Base-by-base conservation (phyloP, 1,284 basidiomycete species). In the Microbotryum saponariae region DNA sequence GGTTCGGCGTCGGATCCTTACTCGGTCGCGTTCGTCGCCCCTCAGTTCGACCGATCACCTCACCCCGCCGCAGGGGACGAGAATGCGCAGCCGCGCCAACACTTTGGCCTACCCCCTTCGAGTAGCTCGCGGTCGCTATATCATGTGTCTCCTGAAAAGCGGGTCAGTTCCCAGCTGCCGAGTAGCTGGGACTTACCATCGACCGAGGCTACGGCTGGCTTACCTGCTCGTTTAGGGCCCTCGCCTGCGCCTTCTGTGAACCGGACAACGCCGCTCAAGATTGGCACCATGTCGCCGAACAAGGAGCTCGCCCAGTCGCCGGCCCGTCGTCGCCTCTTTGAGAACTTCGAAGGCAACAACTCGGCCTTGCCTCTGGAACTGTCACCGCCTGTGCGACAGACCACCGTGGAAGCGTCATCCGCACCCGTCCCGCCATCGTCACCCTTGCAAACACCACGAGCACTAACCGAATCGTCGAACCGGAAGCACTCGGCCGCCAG, bases 11-110 rank as follows among this genome's bases (percentile, higher is more conserved):
- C n/a, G 46, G 42, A 66, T 29, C 65, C 62, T 14, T 66, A 59
- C 59, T 66, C 65, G 54, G 59, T 61, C 6, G 29, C 59, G 21
- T 63, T 66, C 51, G 49, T 56, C 6, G 31, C 52, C 21, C 61
- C 58, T 16, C 37, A 55, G 2, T 58, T 55, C 49, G 33, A 31
- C n/a, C 25, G 51, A 33, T 53, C n/a, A 18, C 33, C 20, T 27
- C 21, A 16, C 21, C 10, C 21, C 27, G 21, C 21, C 21, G 16
- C 21, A 9, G 23, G 16, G 29, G 6, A 27, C 20, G 33, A 47
- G 29, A 23, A 42, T 20, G n/a, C 20, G 46, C 46, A 53, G 45
- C 21, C 37, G 37, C 37, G 37, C 37, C 37, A 42, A 42, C 14
- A 42, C 14, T 42, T 42, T 42, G 14, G 37, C 37, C 37, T 18